A percentile compares a stretch with the other conserved stretches of the same genome.
Evolutionary conservation across 2,329 filamentous ascomycete genomes (phyloP).

Genomic region (Fusarium goolgardi): DNA sequence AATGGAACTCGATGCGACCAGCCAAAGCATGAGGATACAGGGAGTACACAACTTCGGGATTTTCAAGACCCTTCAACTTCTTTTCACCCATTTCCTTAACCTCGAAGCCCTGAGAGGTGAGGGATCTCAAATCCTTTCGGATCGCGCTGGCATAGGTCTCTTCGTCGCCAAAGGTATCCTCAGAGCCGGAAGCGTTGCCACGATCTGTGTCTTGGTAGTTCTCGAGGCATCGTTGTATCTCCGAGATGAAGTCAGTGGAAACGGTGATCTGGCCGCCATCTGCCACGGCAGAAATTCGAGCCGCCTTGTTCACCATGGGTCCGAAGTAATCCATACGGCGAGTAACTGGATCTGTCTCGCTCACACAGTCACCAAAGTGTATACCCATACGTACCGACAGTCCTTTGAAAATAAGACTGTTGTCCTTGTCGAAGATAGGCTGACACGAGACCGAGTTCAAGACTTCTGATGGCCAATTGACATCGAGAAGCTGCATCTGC

Average conservation of each 20-base stretch:
- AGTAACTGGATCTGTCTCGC: slow-evolving; percentile 94
- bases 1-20: slow-evolving; percentile 79
- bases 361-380: slow-evolving; percentile 94
- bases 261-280: slow-evolving; percentile 98
- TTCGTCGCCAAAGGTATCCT: slow-evolving; percentile 75
- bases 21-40: slow-evolving; percentile 92
- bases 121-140: slow-evolving; percentile 84
- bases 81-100: slow-evolving; percentile 96
- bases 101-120: slow-evolving; percentile 93
- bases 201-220: slow-evolving; percentile 88
- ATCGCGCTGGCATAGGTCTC: slow-evolving; percentile 79
- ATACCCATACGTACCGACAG: slow-evolving; percentile 97
- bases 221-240: slow-evolving; percentile 91
- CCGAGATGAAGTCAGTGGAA: slow-evolving; percentile 95
- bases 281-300: slow-evolving; percentile 91
- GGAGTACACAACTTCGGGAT: slow-evolving; percentile 94
- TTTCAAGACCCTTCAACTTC: slow-evolving; percentile 96
- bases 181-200: slow-evolving; percentile 73
- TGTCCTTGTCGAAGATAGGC: slow-evolving; percentile 83
- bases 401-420: slow-evolving; percentile 90
- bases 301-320: slow-evolving; percentile 97
- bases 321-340: slow-evolving; percentile 99
- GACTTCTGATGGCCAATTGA: slow-evolving; percentile 93
- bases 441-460: slow-evolving; percentile 87
- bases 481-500: slow-evolving; percentile 86